These are phyloP conservation scores for Wickerhamomyces rabaulensis DNA, from an alignment of 805 yeast species.

Conservation along the genomic window DNA sequence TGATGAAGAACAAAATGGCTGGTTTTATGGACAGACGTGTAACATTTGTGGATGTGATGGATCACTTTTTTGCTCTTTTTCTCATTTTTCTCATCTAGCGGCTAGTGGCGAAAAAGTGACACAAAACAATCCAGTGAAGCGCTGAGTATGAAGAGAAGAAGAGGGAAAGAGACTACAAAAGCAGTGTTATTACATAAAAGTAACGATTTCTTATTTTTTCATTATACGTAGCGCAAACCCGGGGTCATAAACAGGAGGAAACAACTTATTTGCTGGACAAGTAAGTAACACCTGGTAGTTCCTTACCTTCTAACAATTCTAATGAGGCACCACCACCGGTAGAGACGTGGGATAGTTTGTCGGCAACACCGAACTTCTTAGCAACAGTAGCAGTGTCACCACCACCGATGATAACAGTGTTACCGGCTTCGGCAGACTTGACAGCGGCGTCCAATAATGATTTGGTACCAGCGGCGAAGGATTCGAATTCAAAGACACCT, in stretches of 20 bases:
- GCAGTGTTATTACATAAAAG: too few relatives aligned
- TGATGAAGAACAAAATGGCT: too few relatives aligned
- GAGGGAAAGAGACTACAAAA: too few relatives aligned
- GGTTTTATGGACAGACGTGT: too few relatives aligned
- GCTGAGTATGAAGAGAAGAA: too few relatives aligned
- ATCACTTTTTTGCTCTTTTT: too few relatives aligned
- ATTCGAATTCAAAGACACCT: conserved; percentile 97
- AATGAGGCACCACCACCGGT: conserved; percentile 99
- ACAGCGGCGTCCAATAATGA: conserved; percentile 84
- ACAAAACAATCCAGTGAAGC: too few relatives aligned
- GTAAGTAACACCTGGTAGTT: conserved; percentile 94
- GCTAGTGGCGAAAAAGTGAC: too few relatives aligned
- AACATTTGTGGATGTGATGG: too few relatives aligned
- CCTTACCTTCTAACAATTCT: conserved; percentile 98
- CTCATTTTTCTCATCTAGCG: too few relatives aligned
- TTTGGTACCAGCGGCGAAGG: conserved; percentile 89
- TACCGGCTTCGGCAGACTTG: conserved; percentile 78
- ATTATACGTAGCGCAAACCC: conserved; percentile 30
- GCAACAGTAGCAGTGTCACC: conserved; percentile 99
- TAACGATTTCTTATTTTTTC: background rate
- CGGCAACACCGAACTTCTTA: conserved; percentile 95
- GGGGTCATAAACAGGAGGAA: too few relatives aligned
- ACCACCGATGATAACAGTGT: conserved; percentile 93
- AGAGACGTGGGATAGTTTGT: conserved; percentile 95
- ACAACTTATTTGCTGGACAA: conserved; percentile 60